Conservation (phyloP, 1,139 yeast species). For the Kazachstania sp. region DNA sequence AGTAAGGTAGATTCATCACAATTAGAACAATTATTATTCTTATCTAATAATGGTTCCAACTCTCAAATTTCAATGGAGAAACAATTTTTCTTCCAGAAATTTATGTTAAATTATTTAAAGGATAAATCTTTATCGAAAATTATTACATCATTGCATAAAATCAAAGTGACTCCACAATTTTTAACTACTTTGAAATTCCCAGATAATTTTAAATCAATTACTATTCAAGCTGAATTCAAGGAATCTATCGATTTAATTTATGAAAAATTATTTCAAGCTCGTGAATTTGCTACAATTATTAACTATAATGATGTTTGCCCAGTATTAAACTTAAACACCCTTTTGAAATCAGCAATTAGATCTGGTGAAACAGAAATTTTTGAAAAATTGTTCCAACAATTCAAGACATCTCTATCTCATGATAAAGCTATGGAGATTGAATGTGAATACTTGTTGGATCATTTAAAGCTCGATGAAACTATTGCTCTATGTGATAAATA, state of each 20-base stretch:
- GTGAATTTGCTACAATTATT: constrained; percentile 16
- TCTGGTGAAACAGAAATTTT: constrained; percentile 19
- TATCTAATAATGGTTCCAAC: not conserved
- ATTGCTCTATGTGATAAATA: constrained; percentile 11
- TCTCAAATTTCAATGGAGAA: not conserved
- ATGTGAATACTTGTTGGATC: constrained; percentile 23
- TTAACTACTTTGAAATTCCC: constrained; percentile 23
- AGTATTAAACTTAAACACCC: constrained; percentile 16
- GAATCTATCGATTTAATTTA: constrained; percentile 20
- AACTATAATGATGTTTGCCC: constrained; percentile 22
- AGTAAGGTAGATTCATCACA: constrained; percentile 10
- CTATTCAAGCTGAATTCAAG: constrained; percentile 24
- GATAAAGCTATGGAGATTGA: constrained; percentile 12
- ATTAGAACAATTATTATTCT: constrained; percentile 10
- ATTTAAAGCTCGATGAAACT: constrained; percentile 18
- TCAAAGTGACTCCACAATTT: constrained; percentile 10
- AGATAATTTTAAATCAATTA: constrained; percentile 21
- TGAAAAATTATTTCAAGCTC: constrained; percentile 14
- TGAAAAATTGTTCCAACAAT: constrained; percentile 14
- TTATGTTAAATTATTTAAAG: constrained; percentile 19
- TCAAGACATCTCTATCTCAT: constrained; percentile 11
- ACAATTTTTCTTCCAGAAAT: constrained; percentile 4
- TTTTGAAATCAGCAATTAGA: constrained; percentile 24
- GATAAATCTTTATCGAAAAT: constrained; percentile 16
- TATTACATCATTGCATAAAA: constrained; percentile 3